phyloP scores from a whole-genome alignment of 192 early-diverging fungal genomes.

The Linderina pennispora region DNA sequence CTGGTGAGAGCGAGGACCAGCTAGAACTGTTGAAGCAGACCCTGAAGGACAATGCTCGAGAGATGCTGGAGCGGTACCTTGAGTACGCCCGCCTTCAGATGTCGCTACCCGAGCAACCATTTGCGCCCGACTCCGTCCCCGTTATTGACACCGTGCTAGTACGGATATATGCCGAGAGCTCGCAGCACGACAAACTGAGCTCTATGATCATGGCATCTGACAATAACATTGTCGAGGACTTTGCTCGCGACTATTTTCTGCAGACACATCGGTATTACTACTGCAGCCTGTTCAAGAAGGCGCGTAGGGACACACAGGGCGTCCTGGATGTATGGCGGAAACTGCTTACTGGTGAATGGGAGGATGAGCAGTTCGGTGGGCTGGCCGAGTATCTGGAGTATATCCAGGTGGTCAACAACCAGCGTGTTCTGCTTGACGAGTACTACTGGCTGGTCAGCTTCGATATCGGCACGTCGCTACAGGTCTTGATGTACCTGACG shows the following conservation, averaged over 20 bases:
- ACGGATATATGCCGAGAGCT: conserved; percentile 20
- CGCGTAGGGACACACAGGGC: conserved; percentile 8
- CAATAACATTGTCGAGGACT: conserved; percentile 11
- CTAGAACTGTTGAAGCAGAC: conserved; percentile 1
- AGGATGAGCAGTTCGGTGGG: conserved; percentile 25
- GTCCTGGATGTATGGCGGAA: conserved; percentile 32
- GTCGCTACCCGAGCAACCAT: conserved; percentile 3
- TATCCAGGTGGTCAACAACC: conserved; percentile 2
- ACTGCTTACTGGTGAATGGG: conserved; percentile 13
- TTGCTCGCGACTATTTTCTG: conserved; percentile 18
- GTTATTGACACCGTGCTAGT: conserved; percentile 34
- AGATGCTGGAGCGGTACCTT: conserved; percentile 36
- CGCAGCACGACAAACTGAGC: conserved; percentile 10
- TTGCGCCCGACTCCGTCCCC: conserved; percentile 20
- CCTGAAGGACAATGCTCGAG: conserved; percentile 14
- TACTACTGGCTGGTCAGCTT: conserved; percentile 20
- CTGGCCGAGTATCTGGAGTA: conserved; percentile 29
- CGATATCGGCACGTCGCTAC: conserved; percentile 12
- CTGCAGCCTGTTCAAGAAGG: conserved; percentile 26
- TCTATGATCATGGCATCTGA: conserved; percentile 4
- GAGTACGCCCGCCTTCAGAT: conserved; percentile 13
- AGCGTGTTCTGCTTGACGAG: conserved; percentile 13
- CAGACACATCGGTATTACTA: conserved; percentile 22
- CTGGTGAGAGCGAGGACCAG: conserved; percentile 14
- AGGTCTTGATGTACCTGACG: conserved; percentile 4